Evolutionary conservation across 768 basidiomycete species (phyloP).

Genomic region (Xerocomellus amylosporus): DNA sequence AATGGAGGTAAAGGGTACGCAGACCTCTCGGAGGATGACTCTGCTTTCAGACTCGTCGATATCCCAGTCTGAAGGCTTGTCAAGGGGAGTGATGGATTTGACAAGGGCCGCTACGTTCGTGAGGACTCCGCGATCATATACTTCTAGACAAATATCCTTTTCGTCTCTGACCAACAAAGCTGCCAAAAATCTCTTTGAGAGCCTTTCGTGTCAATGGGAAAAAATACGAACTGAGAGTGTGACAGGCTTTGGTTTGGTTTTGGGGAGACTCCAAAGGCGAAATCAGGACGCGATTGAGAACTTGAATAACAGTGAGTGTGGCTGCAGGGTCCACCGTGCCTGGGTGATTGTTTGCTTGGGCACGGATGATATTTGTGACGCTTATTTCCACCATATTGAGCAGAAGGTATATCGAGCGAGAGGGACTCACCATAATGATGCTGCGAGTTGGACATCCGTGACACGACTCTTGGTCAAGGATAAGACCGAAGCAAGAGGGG

Average conservation of each 20-base stretch:
- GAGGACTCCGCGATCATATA: constrained; percentile 68
- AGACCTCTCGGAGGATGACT: constrained; percentile 61
- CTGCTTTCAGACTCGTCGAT: constrained; percentile 64
- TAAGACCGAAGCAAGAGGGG: constrained; percentile 42
- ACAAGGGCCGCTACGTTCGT: constrained; percentile 51
- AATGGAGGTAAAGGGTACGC: constrained; percentile 5
- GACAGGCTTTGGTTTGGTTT: constrained; percentile 66
- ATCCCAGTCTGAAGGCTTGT: constrained; percentile 52
- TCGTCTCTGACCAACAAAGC: constrained; percentile 75
- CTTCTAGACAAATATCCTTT: constrained; percentile 58
- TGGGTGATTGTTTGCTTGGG: constrained; percentile 35
- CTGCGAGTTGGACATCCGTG: constrained; percentile 64
- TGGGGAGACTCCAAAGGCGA: constrained; percentile 40
- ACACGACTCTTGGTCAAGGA: constrained; percentile 56
- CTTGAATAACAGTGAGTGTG: constrained; percentile 62
- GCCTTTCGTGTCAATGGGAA: background rate
- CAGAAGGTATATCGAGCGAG: background rate
- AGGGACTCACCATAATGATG: constrained; percentile 58
- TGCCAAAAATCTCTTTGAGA: constrained; percentile 14
- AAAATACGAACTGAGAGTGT: constrained; percentile 60
- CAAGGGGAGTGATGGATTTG: constrained; percentile 50
- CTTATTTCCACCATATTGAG: constrained; percentile 32
- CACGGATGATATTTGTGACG: constrained; percentile 60
- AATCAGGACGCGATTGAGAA: constrained; percentile 59
- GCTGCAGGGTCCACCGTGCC: constrained; percentile 42